These are phyloP conservation scores for Hypoxylon sp. DNA, from an alignment of 2,329 filamentous ascomycete genomes.

Conservation along the genomic window DNA sequence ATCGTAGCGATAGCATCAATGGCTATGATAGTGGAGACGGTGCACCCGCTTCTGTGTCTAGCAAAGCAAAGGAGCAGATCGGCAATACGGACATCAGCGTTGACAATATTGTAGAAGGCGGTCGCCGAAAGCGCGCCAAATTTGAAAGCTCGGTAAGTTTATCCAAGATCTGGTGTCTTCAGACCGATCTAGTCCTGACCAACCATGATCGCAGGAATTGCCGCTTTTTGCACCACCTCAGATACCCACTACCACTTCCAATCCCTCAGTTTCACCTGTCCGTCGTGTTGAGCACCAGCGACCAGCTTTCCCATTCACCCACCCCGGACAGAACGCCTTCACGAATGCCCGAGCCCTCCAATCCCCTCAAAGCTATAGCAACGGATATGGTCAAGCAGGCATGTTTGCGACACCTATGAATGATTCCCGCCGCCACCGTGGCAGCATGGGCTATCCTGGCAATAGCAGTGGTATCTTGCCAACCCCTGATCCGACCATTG, in stretches of 20 bases:
- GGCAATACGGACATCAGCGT: slow-evolving; percentile 97
- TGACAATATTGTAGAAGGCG: slow-evolving; percentile 98
- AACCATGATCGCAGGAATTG: slow-evolving; percentile 77
- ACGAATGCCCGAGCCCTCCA: slow-evolving; percentile 82
- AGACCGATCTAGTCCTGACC: slow-evolving; percentile 53
- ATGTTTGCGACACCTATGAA: slow-evolving; percentile 74
- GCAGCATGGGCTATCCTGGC: slow-evolving; percentile 69
- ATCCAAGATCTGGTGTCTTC: slow-evolving; percentile 20
- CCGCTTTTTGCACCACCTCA: slow-evolving; percentile 95
- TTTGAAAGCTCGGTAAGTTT: slow-evolving; percentile 94
- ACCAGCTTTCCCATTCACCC: slow-evolving; percentile 80
- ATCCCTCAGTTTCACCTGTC: slow-evolving; percentile 94
- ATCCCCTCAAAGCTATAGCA: slow-evolving; percentile 83
- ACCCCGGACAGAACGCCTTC: slow-evolving; percentile 84
- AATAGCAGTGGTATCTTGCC: slow-evolving; percentile 77
- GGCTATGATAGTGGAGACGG: slow-evolving; percentile 92
- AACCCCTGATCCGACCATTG: slow-evolving; percentile 96
- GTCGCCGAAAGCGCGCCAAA: slow-evolving; percentile 93
- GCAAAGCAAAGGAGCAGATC: slow-evolving; percentile 86
- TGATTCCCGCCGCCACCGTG: slow-evolving; percentile 76
- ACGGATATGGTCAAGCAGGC: slow-evolving; percentile 67
- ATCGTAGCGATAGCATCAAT: slow-evolving; percentile 74
- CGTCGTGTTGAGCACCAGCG: slow-evolving; percentile 82
- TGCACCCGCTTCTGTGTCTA: slow-evolving; percentile 81
- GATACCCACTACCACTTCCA: slow-evolving; percentile 94